Evolutionary conservation across 805 yeast species (phyloP).

Genomic region (Diddensiella transvaalensis): DNA sequence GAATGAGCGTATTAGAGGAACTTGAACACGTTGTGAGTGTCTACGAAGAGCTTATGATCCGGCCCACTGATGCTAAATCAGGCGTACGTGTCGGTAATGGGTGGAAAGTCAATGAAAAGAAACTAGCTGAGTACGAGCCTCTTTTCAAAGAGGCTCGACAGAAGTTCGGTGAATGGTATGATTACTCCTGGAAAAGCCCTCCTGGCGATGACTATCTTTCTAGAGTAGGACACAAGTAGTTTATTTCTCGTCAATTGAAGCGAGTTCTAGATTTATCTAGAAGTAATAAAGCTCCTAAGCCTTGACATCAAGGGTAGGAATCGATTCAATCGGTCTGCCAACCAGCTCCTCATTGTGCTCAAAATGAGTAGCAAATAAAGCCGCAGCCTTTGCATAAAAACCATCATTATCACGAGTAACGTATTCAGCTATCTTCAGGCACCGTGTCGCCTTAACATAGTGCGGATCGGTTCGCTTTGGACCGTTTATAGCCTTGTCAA

Average conservation of each 20-base stretch:
- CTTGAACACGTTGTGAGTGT: slow-evolving; percentile 11
- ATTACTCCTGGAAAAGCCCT: slow-evolving; percentile 16
- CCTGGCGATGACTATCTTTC: slow-evolving; percentile 3
- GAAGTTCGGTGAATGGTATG: slow-evolving; percentile 15
- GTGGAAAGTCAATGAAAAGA: slow-evolving; percentile 7
- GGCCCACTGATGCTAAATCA: slow-evolving; percentile 3
- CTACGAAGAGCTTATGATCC: slow-evolving; percentile 10
- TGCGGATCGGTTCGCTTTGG: slow-evolving; percentile 20
- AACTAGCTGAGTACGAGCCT: slow-evolving; percentile 11
- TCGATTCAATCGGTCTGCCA: not conserved
- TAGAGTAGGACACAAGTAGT: not conserved
- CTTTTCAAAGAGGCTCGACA: slow-evolving; percentile 7
- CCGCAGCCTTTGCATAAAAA: slow-evolving; percentile 22
- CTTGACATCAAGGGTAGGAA: not conserved
- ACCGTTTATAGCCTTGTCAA: slow-evolving; percentile 20
- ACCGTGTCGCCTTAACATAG: slow-evolving; percentile 22
- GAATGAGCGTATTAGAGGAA: slow-evolving; percentile 16
- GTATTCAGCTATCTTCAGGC: slow-evolving; percentile 21
- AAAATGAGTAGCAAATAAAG: slow-evolving; percentile 12
- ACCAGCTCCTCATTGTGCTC: slow-evolving; percentile 1
- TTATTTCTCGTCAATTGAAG: not conserved
- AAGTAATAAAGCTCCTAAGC: not conserved
- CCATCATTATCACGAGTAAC: slow-evolving; percentile 17
- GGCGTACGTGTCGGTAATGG: slow-evolving; percentile 11
- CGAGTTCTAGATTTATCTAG: not conserved